phyloP scores from a whole-genome alignment of 805 yeast genomes.

The Vanderwaltozyma tropicalis region DNA sequence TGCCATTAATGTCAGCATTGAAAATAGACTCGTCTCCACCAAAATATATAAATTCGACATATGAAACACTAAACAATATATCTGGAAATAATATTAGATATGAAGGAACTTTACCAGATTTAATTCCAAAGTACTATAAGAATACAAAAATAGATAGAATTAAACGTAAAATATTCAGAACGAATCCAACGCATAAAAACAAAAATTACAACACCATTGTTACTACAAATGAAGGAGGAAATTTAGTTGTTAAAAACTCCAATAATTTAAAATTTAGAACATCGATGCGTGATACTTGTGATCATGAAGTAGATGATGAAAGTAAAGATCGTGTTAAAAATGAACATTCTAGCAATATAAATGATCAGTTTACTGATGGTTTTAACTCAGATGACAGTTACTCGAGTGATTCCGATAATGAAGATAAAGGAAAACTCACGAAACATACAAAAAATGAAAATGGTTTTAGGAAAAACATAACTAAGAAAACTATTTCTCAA shows the following conservation, averaged over 20 bases:
- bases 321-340: neutral
- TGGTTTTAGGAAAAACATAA: neutral
- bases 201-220: neutral
- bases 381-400: neutral
- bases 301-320: too few relatives aligned
- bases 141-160: conserved; percentile 11
- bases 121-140: conserved; percentile 19
- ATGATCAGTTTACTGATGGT: too few relatives aligned
- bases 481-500: neutral
- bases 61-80: neutral
- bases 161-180: conserved; percentile 7
- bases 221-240: conserved; percentile 3
- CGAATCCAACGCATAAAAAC: neutral
- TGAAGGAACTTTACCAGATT: conserved; percentile 20
- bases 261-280: conserved; percentile 13
- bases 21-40: neutral
- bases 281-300: conserved; percentile 18
- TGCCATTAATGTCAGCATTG: neutral
- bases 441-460: neutral
- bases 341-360: too few relatives aligned
- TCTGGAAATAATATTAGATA: conserved; percentile 8
- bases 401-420: neutral
- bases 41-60: neutral
- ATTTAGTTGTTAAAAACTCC: neutral
- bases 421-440: neutral